Evolutionary conservation across 2,329 filamentous ascomycete genomes (phyloP), one percentile per base, ranked within the genome.

Genomic region (Ophiocordyceps camponoti-saundersi): DNA sequence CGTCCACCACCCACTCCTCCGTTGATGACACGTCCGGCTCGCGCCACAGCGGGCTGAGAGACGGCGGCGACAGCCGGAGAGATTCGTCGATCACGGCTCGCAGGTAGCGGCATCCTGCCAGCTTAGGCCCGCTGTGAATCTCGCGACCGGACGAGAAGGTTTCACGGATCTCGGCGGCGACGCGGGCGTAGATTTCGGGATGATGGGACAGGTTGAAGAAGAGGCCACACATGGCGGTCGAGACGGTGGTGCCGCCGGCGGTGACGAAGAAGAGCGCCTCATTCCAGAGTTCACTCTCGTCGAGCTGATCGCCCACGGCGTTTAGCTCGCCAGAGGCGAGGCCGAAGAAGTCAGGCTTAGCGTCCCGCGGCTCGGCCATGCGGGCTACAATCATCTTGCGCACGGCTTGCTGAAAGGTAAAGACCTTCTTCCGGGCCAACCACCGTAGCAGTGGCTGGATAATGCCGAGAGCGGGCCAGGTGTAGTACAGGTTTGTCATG

Each of bases 131-230:
- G 15, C 13, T 32, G 36, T 44, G 47, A 15, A 48, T 48, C 26
- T 48, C 47, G 20, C 42, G 44, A 11, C 22, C 47, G 6, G 30
- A 41, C 2, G 45, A 32, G 26, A 48, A 48, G 18, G 44, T n/a
- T 15, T 22, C 23, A 20, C 47, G 30, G 36, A 48, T 39, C 26
- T 48, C 47, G 7, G 45, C 39, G 15, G 36, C 47, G 21, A 46
- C 21, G n/a, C 43, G 42, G n/a, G 18, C 46, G 26, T 44, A 41
- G n/a, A 34, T 23, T 20, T 40, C 43, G 6, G 42, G 42, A 21
- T 48, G 32, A 6, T 36, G 42, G 5, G 46, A 48, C 15, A 48
- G 46, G n/a, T 48, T 39, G 36, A 48, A 48, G 29, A 48, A 45
- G 10, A 44, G 21, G 42, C 29, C 42, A 20, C 42, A 30, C 42